Evolutionary conservation across 31 red algal genomes (phyloP), one percentile per base, ranked within the genome.

Genomic region (Porphyra umbilicalis): DNA sequence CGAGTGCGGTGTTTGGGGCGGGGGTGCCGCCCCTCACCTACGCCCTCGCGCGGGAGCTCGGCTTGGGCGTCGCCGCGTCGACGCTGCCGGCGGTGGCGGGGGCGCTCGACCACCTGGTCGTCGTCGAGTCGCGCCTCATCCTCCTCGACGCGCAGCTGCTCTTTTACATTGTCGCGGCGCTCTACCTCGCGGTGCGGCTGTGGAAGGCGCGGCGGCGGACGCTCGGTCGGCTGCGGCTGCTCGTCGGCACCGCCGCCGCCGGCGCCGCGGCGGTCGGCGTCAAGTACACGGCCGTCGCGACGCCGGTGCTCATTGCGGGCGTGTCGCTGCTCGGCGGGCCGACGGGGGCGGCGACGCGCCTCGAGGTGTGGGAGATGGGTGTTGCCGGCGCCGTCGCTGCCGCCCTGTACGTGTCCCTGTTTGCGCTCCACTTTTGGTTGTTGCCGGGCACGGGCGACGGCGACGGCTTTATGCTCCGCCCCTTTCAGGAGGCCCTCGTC

Each of bases 81-180:
- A 30, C 88, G 35, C 33, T 91, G 34, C 82, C 87, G 8, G 90
- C 82, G 25, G 76, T 86, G 11, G 76, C 89, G 3, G 85, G 87
- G 16, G 83, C 80, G 30, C 84, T 92, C 36, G 96, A 98, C 37
- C 85, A 88, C 84, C 74, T 95, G 9, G 32, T 82, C 75, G 75
- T 98, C 37, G 88, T 98, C 75, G 96, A 98, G 79, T 85, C 89
- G 39, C 96, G 96, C 31, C 89, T 95, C 11, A 85, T 98, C 32
- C 77, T 98, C 38, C 80, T 84, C 20, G 93, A 98, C 80, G 35
- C 92, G 31, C 92, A 95, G 85, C 86, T 98, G 35, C 89, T 93
- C 15, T 90, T 81, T 76, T 98, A 84, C 39, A 88, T 87, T 83
- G 88, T 85, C 33, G 57, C 89, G 33, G 87, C 83, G 30, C 84